phyloP scores from a whole-genome alignment of 2,329 filamentous ascomycete species.

The Sporothrix inflata region DNA sequence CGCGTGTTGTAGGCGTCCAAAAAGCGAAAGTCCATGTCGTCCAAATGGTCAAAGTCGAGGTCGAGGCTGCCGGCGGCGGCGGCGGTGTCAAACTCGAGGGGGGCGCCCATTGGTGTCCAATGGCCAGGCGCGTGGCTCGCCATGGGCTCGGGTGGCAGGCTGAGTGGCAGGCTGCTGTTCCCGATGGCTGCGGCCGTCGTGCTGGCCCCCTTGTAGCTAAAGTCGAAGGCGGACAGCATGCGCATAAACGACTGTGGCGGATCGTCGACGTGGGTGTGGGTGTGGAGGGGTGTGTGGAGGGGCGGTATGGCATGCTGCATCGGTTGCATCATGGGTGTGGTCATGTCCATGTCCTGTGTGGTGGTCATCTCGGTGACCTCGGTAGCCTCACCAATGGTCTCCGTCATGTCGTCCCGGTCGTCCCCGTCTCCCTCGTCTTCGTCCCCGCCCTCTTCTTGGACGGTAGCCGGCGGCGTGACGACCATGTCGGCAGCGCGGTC shows the following conservation, averaged over 20 bases:
- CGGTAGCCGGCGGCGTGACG: not conserved
- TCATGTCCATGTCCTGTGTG: not conserved
- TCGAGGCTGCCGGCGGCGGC: not conserved
- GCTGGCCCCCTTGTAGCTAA: slow-evolving; percentile 4
- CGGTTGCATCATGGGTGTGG: not conserved
- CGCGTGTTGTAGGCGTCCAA: not conserved
- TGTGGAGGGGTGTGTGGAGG: not conserved
- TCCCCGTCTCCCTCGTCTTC: not conserved
- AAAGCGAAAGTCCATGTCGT: slow-evolving; percentile 11
- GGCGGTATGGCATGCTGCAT: not conserved
- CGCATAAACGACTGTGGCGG: not conserved
- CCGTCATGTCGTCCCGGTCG: not conserved
- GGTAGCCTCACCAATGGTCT: not conserved
- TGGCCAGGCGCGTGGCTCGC: not conserved
- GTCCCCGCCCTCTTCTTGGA: not conserved
- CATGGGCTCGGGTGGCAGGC: not conserved
- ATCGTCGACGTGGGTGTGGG: not conserved
- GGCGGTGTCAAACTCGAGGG: not conserved
- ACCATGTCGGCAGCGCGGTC: slow-evolving; percentile 1
- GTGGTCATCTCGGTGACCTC: not conserved
- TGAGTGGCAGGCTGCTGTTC: not conserved
- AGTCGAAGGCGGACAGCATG: not conserved
- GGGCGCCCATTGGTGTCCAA: not conserved
- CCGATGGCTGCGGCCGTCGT: not conserved
- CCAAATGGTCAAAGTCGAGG: not conserved